These are phyloP conservation scores for Circinella minor DNA, from an alignment of 371 early-diverging fungal genomes.

Conservation along the genomic window DNA sequence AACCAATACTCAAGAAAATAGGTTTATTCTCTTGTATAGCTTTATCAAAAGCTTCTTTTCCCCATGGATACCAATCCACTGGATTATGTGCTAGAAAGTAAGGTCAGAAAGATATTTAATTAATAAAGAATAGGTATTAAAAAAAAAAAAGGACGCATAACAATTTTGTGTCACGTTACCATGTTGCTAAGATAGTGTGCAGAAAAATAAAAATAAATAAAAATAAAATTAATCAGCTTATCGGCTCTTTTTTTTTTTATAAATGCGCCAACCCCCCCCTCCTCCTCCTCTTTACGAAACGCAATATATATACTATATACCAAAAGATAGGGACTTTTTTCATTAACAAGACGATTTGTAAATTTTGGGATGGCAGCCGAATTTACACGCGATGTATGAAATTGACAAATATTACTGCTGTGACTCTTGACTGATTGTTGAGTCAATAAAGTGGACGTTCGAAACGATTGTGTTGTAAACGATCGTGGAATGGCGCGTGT, in stretches of 20 bases:
- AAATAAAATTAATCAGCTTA: neutral
- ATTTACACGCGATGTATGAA: neutral
- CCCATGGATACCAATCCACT: constrained; percentile 79
- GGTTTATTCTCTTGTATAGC: constrained; percentile 60
- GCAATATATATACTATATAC: neutral
- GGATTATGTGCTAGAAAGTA: constrained; percentile 10
- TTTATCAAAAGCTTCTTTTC: constrained; percentile 64
- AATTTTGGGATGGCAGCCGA: constrained; percentile 5
- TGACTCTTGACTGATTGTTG: neutral
- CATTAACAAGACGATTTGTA: constrained; percentile 10
- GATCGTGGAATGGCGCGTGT: neutral
- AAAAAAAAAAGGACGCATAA: neutral
- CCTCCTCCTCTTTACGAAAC: neutral
- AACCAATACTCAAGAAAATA: constrained; percentile 72
- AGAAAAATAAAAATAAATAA: neutral
- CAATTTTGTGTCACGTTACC: constrained; percentile 13
- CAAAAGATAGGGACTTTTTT: constrained; percentile 21
- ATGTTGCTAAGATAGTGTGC: constrained; percentile 18
- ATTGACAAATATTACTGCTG: neutral
- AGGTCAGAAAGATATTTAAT: neutral
- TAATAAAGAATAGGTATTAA: neutral
- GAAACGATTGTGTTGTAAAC: neutral
- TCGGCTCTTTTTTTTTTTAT: too few species aligned
- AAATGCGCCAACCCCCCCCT: too few species aligned
- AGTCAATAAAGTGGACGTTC: neutral